Base-by-base conservation (phyloP, 2,329 filamentous ascomycete species). In the Proliferodiscus dingleyae region DNA sequence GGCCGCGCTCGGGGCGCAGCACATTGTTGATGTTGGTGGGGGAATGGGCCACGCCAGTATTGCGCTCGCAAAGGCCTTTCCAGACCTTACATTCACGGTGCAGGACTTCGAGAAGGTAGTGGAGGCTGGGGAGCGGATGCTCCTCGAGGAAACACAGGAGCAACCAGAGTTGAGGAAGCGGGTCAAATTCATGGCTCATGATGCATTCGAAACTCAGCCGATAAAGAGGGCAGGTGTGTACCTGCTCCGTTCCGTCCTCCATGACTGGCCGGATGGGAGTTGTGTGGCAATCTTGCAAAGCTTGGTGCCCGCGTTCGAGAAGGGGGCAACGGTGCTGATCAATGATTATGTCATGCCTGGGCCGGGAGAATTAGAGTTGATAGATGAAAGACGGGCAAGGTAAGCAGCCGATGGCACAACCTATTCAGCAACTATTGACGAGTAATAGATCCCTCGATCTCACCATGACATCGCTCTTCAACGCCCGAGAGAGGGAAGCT, bases 1-100 rank as follows among this genome's bases (percentile, higher is more conserved):
- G 61, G 58, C 41, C 7, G 50, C 53, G 10, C 46, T 61, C 9
- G 45, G 46, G 3, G 45, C 58, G 9, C 37, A 39, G 5, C 57
- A 49, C 0, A 50, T 61, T 30, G 58, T 60, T 15, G 59, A 63
- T 45, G 51, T 55, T 32, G 58, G 60, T 9, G 60, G 60, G 4
- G 57, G 52, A 3, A 46, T 56, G 44, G 59, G 60, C 3, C 49
- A 49, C 26, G 51, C 57, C 30, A 54, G 55, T 2, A 54, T 57
- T 13, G 48, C 53, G 26, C 50, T 62, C 29, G 57, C 57, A 38
- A 47, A 58, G 37, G 43, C 46, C 26, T 55, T 50, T 34, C 53
- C 57, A 22, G 28, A 41, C 10, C 44, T 46, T 18, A 46, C 41
- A 16, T 46, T 46, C 23, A 42, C 41, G 32, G 44, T 46, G 15